Evolutionary conservation across 495 filamentous ascomycete species (phyloP), one percentile per base, ranked within the genome.

Genomic region (Penicillium verhagenii): DNA sequence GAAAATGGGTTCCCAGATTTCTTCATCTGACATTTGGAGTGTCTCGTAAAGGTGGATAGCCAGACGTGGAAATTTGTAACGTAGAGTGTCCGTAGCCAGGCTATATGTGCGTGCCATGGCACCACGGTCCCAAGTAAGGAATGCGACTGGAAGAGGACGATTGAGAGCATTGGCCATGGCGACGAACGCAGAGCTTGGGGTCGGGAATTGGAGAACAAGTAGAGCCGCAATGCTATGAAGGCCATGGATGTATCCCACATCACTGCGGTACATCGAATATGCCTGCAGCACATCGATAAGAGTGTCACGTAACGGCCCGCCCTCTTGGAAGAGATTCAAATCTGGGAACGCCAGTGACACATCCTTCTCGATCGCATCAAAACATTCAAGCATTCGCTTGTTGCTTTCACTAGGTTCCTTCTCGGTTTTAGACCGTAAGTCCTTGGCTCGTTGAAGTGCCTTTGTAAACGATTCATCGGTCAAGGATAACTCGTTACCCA

Each of bases 191-290:
- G 85, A 78, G 10, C 83, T 68, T 0, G 89, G 77, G 0, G 83
- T 82, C 0, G 87, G 80, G 47, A 96, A 86, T 66, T 94, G 90
- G 23, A 96, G 81, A 28, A 95, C 84, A 14, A 96, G 78, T n/a
- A 96, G 79, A 4, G 86, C 93, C 2, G 92, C 91, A 57, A 96
- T 88, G 9, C 86, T 86, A 39, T 96, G 92, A 58, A 90, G 90
- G 52, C 93, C 92, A 51, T 84, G 82, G 48, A 92, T 82, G 58
- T 96, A 96, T 57, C 93, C 93, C 56, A 97, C 90, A 68, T 98
- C 94, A 56, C 85, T 87, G 54, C 94, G 84, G 71, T 98, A 97
- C 89, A 95, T 91, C 38, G 85, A 83, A 67, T 97, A 97, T 6
- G 94, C 94, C 56, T 86, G 82, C 46, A 96, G 76, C 3, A 97